A percentile compares a stretch with the other conserved stretches of the same genome.
Evolutionary conservation across 176 grass and related monocot genomes (phyloP).

Genomic region (Musa schizocarpa): DNA sequence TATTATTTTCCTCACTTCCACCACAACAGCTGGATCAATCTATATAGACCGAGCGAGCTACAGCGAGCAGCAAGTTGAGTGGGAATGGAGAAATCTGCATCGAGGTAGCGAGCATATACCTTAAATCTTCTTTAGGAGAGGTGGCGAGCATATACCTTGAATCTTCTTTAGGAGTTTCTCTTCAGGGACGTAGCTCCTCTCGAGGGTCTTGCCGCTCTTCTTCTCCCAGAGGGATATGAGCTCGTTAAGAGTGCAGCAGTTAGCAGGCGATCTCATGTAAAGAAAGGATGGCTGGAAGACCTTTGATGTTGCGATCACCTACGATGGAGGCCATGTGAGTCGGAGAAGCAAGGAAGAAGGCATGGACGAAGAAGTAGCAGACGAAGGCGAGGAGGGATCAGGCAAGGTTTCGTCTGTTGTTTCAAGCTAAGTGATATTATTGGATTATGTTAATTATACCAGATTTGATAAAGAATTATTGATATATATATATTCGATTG

Average conservation of each 20-base stretch:
- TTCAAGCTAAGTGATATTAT: too few species aligned
- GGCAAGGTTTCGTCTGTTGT: too few species aligned
- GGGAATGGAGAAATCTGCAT: background rate
- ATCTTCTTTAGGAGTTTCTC: background rate
- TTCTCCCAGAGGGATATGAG: background rate
- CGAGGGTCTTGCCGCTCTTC: background rate
- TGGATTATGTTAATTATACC: too few species aligned
- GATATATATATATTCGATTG: too few species aligned
- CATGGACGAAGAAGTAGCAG: constrained; percentile 3
- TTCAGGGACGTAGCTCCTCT: background rate
- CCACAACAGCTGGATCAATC: background rate
- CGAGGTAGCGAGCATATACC: too few species aligned
- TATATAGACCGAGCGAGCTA: background rate
- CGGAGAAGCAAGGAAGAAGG: background rate
- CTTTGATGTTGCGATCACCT: background rate
- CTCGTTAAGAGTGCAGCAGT: background rate
- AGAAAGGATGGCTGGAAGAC: background rate
- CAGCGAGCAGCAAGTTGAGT: background rate
- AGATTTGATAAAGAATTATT: too few species aligned
- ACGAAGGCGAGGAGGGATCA: constrained; percentile 6
- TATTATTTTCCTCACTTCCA: too few species aligned
- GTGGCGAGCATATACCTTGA: background rate
- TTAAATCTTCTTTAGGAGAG: too few species aligned
- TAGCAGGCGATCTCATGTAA: background rate
- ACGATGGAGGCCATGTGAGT: constrained; percentile 1